These are phyloP conservation scores for Silene vulgaris DNA, from an alignment of 179 eudicot genomes.

Conservation along the genomic window DNA sequence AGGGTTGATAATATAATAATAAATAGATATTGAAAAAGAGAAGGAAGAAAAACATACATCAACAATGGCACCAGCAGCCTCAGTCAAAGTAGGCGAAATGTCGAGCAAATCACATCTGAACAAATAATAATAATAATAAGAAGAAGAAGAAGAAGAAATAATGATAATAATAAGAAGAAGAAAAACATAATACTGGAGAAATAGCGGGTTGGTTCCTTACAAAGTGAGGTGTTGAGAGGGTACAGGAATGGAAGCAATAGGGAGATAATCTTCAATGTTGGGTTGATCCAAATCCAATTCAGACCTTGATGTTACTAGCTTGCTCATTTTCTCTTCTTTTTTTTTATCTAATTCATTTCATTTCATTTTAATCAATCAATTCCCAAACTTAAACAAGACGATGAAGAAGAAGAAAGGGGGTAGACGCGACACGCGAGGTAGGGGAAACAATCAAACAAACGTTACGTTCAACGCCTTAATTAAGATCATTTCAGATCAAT, in stretches of 20 bases:
- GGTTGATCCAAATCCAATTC: slow-evolving; percentile 29
- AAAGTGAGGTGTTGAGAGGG: slow-evolving; percentile 17
- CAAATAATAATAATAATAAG: not conserved
- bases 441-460: too few relatives aligned
- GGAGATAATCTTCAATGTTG: slow-evolving; percentile 29
- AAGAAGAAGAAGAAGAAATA: not conserved
- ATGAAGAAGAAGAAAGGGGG: too few relatives aligned
- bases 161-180: not conserved
- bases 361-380: too few relatives aligned
- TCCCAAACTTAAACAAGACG: too few relatives aligned
- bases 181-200: not conserved
- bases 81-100: slow-evolving; percentile 74
- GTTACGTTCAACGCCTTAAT: too few relatives aligned
- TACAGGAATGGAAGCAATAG: slow-evolving; percentile 18
- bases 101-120: slow-evolving; percentile 70
- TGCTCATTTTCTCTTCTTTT: not conserved
- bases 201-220: not conserved
- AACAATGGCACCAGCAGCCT: slow-evolving; percentile 81
- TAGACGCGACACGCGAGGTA: too few relatives aligned
- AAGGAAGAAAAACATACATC: slow-evolving; percentile 42
- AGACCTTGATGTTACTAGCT: not conserved
- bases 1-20: too few relatives aligned
- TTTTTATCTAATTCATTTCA: too few relatives aligned
- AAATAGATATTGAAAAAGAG: too few relatives aligned
- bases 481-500: too few relatives aligned